Evolutionary conservation across 495 filamentous ascomycete species (phyloP).

Genomic region (Penicillium turbatum): DNA sequence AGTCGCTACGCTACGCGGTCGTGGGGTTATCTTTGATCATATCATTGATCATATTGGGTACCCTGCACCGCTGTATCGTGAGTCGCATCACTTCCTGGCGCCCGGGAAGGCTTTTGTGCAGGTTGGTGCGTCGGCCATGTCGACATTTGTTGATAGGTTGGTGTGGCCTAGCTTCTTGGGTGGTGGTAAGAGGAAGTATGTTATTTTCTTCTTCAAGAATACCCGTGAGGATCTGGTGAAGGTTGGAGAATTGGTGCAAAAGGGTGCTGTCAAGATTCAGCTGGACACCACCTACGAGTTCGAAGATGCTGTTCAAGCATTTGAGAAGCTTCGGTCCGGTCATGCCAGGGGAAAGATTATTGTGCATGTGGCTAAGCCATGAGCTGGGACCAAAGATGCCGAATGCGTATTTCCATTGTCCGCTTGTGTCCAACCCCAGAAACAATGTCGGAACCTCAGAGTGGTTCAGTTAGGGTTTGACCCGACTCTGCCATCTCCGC

Average conservation of each 20-base stretch:
- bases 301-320: slow-evolving; percentile 57
- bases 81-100: slow-evolving; percentile 51
- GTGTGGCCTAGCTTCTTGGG: slow-evolving; percentile 55
- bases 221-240: slow-evolving; percentile 45
- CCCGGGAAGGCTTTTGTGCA: slow-evolving; percentile 51
- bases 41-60: slow-evolving; percentile 58
- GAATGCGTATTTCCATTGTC: too few species aligned
- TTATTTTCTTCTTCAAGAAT: slow-evolving; percentile 38
- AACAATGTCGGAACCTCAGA: neutral
- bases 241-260: slow-evolving; percentile 54
- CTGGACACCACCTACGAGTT: slow-evolving; percentile 58
- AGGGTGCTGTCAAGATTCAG: slow-evolving; percentile 57
- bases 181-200: slow-evolving; percentile 55
- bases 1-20: slow-evolving; percentile 39
- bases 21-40: slow-evolving; percentile 50
- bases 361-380: slow-evolving; percentile 42
- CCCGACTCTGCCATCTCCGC: neutral
- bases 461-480: neutral
- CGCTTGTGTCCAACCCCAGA: too few species aligned
- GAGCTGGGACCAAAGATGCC: neutral
- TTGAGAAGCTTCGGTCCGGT: slow-evolving; percentile 55
- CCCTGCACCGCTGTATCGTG: slow-evolving; percentile 48
- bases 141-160: slow-evolving; percentile 23
- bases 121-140: slow-evolving; percentile 41
- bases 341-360: slow-evolving; percentile 65